A percentile compares a stretch with the other conserved stretches of the same genome.
Conservation (phyloP, 2,329 filamentous ascomycete genomes). For the Byssothecium circinans region DNA sequence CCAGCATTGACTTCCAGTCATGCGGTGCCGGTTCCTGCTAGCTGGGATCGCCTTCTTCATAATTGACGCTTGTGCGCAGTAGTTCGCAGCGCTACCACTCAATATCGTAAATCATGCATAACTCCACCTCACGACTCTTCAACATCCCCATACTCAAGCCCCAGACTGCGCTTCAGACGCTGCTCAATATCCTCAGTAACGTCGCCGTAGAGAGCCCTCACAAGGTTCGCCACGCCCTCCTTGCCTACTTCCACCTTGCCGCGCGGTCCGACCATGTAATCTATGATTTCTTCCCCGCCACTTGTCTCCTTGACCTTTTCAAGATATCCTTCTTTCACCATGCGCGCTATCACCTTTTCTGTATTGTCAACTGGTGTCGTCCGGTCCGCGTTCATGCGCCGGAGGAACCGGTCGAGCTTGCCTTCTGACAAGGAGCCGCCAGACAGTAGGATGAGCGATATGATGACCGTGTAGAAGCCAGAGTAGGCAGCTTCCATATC, state of each 20-base stretch:
- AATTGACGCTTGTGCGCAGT: too few species aligned
- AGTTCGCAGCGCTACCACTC: too few species aligned
- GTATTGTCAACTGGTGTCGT: slow-evolving; percentile 74
- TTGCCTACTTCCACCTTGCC: slow-evolving; percentile 82
- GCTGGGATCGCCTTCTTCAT: too few species aligned
- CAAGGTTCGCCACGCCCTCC: slow-evolving; percentile 72
- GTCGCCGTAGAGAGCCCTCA: slow-evolving; percentile 58
- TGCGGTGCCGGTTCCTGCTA: too few species aligned
- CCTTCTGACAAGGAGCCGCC: slow-evolving; percentile 74
- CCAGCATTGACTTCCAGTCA: too few species aligned
- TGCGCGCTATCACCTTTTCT: slow-evolving; percentile 70
- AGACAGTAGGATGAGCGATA: slow-evolving; percentile 73
- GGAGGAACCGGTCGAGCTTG: slow-evolving; percentile 75
- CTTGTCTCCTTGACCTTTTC: slow-evolving; percentile 69
- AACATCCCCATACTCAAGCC: slow-evolving; percentile 10
- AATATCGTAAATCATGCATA: too few species aligned
- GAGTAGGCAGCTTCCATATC: slow-evolving; percentile 77
- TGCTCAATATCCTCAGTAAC: slow-evolving; percentile 35
- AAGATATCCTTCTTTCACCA: slow-evolving; percentile 83
- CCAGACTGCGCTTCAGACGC: slow-evolving; percentile 37
- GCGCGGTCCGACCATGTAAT: slow-evolving; percentile 82
- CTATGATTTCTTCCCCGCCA: slow-evolving; percentile 74
- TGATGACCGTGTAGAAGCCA: slow-evolving; percentile 77
- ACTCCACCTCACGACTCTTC: too few species aligned
- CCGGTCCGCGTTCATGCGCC: slow-evolving; percentile 72